Evolutionary conservation across 1,139 yeast genomes (phyloP), one percentile per base, ranked within the genome.

Genomic region (Hansenula sp.): DNA sequence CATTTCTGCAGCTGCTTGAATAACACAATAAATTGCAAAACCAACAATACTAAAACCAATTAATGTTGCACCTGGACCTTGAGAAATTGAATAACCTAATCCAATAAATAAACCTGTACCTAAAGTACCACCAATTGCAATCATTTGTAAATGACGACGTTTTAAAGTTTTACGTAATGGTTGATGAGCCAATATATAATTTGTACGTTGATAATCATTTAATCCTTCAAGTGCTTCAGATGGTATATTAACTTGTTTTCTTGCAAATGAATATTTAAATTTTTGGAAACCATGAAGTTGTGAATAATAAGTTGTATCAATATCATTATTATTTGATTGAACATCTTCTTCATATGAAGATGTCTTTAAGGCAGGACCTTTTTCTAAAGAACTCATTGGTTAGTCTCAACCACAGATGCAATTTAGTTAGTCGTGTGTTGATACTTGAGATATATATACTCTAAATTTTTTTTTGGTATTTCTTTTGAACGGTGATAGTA

Each of bases 1-100:
- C 87, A 82, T 79, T 64, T 82, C 90, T 44, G 88, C 89, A 50
- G 82, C 68, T 4, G 83, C 74, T 60, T 82, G 89, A 25, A 85
- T 77, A 34, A 82, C 82, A 36, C 77, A 73, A 54, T 73, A 81
- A 6, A 82, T 81, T 47, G 82, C 66, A 4, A 81, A 55, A 36
- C 87, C 84, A 65, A 82, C 79, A 56, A 82, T 76, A 19, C 77
- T 55, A 54, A 78, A 82, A 1, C 86, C 77, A 41, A 82, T 76
- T 32, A 82, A 64, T 12, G 82, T 61, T 30, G 80, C 77, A 3
- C 76, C 87, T 2, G 89, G 89, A 27, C 89, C 90, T 59, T 54
- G 12, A 59, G 53, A 42, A 71, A 65, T 12, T 72, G 75, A 31
- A 61, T 54, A 37, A 39, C 78, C 79, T 16, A 71, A 59, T 24